These are phyloP conservation scores for Schizochytrium sp. DNA, from an alignment of 108 stramenopile species.

Conservation along the genomic window DNA sequence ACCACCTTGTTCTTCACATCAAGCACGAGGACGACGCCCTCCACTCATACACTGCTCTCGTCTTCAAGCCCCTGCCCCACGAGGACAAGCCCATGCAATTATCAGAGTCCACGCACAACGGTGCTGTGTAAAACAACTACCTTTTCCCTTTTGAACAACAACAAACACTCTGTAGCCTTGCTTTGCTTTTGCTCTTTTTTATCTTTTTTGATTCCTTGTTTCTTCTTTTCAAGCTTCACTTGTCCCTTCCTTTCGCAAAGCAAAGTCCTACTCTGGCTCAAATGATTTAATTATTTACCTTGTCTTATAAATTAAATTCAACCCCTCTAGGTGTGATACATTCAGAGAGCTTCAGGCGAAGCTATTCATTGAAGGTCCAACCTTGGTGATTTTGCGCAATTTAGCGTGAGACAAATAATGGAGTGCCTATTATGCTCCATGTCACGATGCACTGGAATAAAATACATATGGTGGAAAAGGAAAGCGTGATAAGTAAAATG, in stretches of 20 bases:
- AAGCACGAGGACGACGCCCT: slow-evolving; percentile 57
- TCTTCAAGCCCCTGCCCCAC: slow-evolving; percentile 30
- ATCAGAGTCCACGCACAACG: slow-evolving; percentile 47
- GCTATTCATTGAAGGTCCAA: too few species aligned
- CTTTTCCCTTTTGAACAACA: neutral
- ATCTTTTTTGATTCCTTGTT: neutral
- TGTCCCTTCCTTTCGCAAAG: neutral
- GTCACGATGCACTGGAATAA: too few species aligned
- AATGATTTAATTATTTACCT: too few species aligned
- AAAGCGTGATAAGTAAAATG: too few species aligned
- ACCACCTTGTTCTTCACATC: slow-evolving; percentile 41
- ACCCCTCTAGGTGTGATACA: too few species aligned
- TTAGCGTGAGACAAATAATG: too few species aligned
- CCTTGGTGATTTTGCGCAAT: too few species aligned
- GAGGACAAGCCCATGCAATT: slow-evolving; percentile 28
- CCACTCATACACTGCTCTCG: slow-evolving; percentile 44
- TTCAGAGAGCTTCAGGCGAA: too few species aligned
- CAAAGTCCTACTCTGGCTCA: neutral
- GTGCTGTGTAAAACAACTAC: slow-evolving; percentile 41
- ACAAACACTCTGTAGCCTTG: neutral
- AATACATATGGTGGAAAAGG: too few species aligned
- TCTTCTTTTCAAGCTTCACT: neutral
- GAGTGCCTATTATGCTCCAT: too few species aligned
- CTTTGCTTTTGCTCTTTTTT: slow-evolving; percentile 10
- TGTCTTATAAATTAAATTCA: too few species aligned